Evolutionary conservation across 2,329 filamentous ascomycete genomes (phyloP).

Genomic region (Fusarium sp.): DNA sequence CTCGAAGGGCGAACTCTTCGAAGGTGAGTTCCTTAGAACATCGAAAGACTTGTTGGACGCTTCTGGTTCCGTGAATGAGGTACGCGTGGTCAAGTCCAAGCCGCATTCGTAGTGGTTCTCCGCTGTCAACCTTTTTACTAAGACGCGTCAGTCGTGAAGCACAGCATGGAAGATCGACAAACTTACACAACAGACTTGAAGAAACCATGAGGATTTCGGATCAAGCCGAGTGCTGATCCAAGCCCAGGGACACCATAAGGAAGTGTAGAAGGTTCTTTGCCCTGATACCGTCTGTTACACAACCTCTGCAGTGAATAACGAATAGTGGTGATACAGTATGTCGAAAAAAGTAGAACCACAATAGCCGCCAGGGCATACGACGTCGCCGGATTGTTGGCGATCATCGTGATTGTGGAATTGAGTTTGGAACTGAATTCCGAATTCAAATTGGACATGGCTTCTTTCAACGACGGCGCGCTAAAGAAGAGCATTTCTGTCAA

Average conservation of each 20-base stretch:
- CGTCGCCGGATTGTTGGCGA: neutral
- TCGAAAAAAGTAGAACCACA: slow-evolving; percentile 28
- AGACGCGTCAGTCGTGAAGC: neutral
- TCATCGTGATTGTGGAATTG: slow-evolving; percentile 11
- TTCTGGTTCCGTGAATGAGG: slow-evolving; percentile 38
- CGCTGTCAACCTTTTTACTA: slow-evolving; percentile 30
- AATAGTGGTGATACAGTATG: slow-evolving; percentile 34
- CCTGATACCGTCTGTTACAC: slow-evolving; percentile 27
- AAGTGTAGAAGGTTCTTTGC: slow-evolving; percentile 36
- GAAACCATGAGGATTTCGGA: slow-evolving; percentile 40
- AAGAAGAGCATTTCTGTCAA: slow-evolving; percentile 9
- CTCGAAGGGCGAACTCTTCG: slow-evolving; percentile 41
- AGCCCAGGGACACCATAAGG: slow-evolving; percentile 34
- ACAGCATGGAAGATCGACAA: fast-evolving
- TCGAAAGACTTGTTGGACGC: slow-evolving; percentile 40
- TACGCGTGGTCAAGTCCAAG: slow-evolving; percentile 39
- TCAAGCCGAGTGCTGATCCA: slow-evolving; percentile 33
- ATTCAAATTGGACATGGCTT: neutral
- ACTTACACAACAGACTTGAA: slow-evolving; percentile 35
- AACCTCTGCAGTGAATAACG: slow-evolving; percentile 30
- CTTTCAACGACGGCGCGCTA: slow-evolving; percentile 10
- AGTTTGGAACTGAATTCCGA: neutral
- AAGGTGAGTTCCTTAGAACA: slow-evolving; percentile 42
- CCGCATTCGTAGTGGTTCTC: slow-evolving; percentile 36
- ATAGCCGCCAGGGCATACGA: slow-evolving; percentile 3